Evolutionary conservation across 2,329 filamentous ascomycete genomes (phyloP).

Genomic region (Paraconiothyrium brasiliense): DNA sequence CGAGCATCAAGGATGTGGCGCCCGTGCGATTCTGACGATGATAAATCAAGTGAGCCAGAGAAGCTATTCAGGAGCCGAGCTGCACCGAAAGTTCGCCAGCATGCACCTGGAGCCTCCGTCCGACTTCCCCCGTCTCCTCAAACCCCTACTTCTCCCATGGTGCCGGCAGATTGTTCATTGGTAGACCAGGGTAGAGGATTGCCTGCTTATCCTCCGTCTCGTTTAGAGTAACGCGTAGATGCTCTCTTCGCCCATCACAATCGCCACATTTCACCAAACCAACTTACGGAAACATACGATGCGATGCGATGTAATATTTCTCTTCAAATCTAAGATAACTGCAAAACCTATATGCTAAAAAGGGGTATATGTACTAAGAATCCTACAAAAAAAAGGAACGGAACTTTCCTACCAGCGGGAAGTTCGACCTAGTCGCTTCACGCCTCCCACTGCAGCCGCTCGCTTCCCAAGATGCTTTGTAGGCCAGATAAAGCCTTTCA

Average conservation of each 20-base stretch:
- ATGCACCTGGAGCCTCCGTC: too few species aligned
- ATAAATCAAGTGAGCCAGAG: background rate
- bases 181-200: too few species aligned
- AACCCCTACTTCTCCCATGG: background rate
- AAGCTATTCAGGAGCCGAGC: too few species aligned
- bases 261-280: too few species aligned
- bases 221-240: too few species aligned
- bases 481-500: slow-evolving; percentile 1
- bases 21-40: background rate
- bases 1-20: too few species aligned
- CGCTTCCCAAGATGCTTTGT: background rate
- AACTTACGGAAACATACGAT: too few species aligned
- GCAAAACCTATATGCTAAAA: background rate
- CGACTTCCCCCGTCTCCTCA: background rate
- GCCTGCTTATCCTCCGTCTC: too few species aligned
- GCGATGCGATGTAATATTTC: background rate
- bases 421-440: background rate
- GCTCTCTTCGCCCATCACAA: too few species aligned
- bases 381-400: background rate
- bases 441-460: background rate
- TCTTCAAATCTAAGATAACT: background rate
- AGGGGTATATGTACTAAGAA: slow-evolving; percentile 10
- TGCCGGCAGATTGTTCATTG: too few species aligned
- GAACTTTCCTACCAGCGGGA: slow-evolving; percentile 11
- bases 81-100: too few species aligned